These are phyloP conservation scores for Pyrrhoderma noxium DNA, from an alignment of 1,284 basidiomycete species.

Conservation along the genomic window DNA sequence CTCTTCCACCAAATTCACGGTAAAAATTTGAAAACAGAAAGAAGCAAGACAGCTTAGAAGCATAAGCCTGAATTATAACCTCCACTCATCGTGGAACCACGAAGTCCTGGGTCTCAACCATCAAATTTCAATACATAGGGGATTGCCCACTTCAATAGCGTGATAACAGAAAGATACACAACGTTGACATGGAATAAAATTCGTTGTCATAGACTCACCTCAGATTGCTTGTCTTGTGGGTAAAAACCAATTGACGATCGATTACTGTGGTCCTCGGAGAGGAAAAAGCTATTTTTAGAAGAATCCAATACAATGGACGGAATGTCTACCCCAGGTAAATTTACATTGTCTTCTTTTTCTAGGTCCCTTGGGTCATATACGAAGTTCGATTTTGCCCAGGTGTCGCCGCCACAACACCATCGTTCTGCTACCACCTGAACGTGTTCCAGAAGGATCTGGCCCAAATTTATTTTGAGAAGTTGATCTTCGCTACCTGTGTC, in stretches of 20 bases:
- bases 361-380: slow-evolving; percentile 10
- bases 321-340: neutral
- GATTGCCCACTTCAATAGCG: too few species aligned
- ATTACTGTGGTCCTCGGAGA: neutral
- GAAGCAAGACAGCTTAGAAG: too few species aligned
- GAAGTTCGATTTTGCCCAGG: slow-evolving; percentile 8
- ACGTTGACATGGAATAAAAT: neutral
- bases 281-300: neutral
- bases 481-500: slow-evolving; percentile 4
- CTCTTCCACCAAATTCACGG: too few species aligned
- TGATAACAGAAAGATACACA: neutral
- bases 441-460: slow-evolving; percentile 11
- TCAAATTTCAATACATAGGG: too few species aligned
- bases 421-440: slow-evolving; percentile 4
- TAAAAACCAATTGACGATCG: neutral
- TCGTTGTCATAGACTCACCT: neutral
- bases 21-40: too few species aligned
- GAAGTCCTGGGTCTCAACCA: neutral
- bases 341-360: neutral
- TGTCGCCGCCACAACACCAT: slow-evolving; percentile 7
- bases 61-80: too few species aligned
- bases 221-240: neutral
- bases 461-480: neutral
- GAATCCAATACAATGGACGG: neutral
- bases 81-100: neutral